A percentile compares a stretch with the other conserved stretches of the same genome.
Evolutionary conservation across 1,284 basidiomycete genomes (phyloP).

Genomic region (Naganishia sp.): DNA sequence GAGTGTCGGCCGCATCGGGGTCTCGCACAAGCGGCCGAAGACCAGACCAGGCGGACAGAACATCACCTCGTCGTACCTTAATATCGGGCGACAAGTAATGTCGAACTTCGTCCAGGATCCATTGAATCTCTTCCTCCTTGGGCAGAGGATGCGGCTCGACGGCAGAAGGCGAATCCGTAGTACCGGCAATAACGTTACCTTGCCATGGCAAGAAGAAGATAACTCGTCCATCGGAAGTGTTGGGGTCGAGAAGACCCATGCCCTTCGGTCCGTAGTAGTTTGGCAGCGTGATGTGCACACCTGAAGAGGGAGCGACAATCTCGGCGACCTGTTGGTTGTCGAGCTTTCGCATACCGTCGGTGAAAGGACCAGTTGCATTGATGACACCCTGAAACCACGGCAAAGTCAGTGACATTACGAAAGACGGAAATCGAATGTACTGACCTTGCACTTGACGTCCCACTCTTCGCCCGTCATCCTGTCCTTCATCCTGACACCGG

Average conservation of each 20-base stretch:
- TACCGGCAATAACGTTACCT: slow-evolving; percentile 95
- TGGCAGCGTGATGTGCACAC: slow-evolving; percentile 94
- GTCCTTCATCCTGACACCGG: slow-evolving; percentile 78
- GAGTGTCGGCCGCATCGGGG: slow-evolving; percentile 75
- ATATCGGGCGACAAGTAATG: slow-evolving; percentile 89
- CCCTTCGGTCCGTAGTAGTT: slow-evolving; percentile 94
- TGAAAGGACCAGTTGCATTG: slow-evolving; percentile 96
- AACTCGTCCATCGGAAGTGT: slow-evolving; percentile 93
- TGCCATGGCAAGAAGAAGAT: slow-evolving; percentile 99
- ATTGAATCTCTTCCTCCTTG: slow-evolving; percentile 90
- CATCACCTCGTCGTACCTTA: slow-evolving; percentile 91
- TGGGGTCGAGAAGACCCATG: slow-evolving; percentile 94
- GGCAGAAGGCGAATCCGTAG: slow-evolving; percentile 81
- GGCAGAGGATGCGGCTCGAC: slow-evolving; percentile 81
- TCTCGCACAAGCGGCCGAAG: slow-evolving; percentile 86
- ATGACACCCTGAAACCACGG: slow-evolving; percentile 68
- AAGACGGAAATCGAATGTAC: slow-evolving; percentile 15
- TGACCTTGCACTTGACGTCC: slow-evolving; percentile 76
- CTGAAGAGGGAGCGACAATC: slow-evolving; percentile 89
- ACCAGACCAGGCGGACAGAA: slow-evolving; percentile 93
- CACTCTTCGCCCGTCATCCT: slow-evolving; percentile 80
- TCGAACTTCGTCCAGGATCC: slow-evolving; percentile 85
- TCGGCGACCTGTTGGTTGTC: slow-evolving; percentile 79
- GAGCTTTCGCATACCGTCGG: slow-evolving; percentile 80
- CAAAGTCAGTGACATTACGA: not conserved